Evolutionary conservation across 768 basidiomycete genomes (phyloP), one percentile per base, ranked within the genome.

Genomic region (Mycena olivaceomarginata): DNA sequence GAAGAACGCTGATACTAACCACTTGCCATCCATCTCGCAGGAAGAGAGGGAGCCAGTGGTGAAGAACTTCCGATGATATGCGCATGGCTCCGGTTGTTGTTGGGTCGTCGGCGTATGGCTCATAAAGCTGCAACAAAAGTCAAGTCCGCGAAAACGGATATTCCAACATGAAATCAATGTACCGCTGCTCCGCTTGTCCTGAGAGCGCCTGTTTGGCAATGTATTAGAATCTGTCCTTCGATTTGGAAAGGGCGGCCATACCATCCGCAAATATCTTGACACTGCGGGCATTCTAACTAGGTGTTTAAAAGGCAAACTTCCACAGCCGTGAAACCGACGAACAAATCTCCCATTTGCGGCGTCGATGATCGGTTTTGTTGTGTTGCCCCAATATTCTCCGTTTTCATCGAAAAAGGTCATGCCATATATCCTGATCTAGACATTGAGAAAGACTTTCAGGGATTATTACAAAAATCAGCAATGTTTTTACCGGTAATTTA

Each of bases 141-240:
- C 70, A 43, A 59, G 79, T 51, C 72, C 72, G 60, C 15, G 46
- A n/a, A 43, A 20, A 53, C 39, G 48, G n/a, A 43, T 41, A 57
- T 11, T 45, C 20, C 74, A 60, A 60, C 66, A 20, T 1, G 40
- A 20, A 39, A 67, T 18, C 60, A 37, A 81, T 88, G 84, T 85
- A 94, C 94, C 57, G 97, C 97, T 60, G 97, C 96, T 60, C 97
- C 97, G 73, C 96, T 94, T n/a, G 94, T 94, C 43, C 97, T 92
- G 48, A 98, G 87, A 41, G 97, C 97, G 73, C 97, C 94, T 95
- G 72, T n/a, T 40, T 9, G 13, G 67, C 40, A 63, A 51, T 70
- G 46, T 63, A 67, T 43, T 31, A 18, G 13, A 77, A 39, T 64
- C 4, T 53, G 51, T 1, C n/a, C 43, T 75, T 45, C n/a, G 40